Evolutionary conservation across 2,329 filamentous ascomycete species (phyloP), one percentile per base, ranked within the genome.

Genomic region (Alternaria consortialis): DNA sequence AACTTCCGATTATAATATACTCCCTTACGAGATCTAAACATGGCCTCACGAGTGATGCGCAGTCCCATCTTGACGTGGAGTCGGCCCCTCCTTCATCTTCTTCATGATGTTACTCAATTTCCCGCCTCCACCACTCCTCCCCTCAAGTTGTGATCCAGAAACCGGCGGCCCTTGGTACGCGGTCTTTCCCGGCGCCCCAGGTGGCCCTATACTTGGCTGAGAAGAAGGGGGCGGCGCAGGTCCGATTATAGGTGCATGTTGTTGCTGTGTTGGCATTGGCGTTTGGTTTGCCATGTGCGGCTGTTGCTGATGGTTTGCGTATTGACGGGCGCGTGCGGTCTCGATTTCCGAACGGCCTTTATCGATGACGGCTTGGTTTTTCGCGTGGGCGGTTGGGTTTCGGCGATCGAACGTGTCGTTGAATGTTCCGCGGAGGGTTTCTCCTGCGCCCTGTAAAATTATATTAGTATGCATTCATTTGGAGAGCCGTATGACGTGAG

Each of bases 341-440:
- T 78, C 72, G 36, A 78, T 74, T 55, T 78, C 75, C 1, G 65
- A 64, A 4, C 74, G 70, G 1, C 76, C 76, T 5, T 69, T 67
- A 4, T 75, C 69, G 17, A 78, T 75, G 12, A 69, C 56, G 15
- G 72, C 72, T 63, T 76, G 70, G 52, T 78, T 78, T 57, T 73
- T 76, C 5, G 72, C 66, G 40, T 77, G 74, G 7, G 73, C 70
- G 31, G 65, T 27, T 12, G 72, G 68, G 39, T 73, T 68, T 39
- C 71, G 76, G 13, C 70, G 72, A 56, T 78, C 76, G 43, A 77
- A 70, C 3, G 71, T 67, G 47, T 68, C 67, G 46, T 77, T 77
- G 37, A 78, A 68, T 4, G 74, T 77, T 12, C 76, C 76, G 34
- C 76, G 72, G 17, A 78, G 70, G 43, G 76, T 71, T 66, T 78